Conservation (phyloP, 257 asterid genomes). For the Nicotiana knightiana region DNA sequence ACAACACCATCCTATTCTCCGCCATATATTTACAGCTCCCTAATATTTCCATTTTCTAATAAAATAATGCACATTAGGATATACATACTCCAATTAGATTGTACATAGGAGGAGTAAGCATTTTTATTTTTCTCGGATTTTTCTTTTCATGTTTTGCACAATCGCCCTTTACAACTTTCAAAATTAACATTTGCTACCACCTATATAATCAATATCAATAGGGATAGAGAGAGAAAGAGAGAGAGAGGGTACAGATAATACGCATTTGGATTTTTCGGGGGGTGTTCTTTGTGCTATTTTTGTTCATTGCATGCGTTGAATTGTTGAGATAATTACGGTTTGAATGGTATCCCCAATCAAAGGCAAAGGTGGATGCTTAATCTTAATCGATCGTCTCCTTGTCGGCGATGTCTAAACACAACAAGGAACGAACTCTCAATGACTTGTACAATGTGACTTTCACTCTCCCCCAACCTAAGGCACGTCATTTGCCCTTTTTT, state of each 20-base stretch:
- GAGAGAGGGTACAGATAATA: not conserved
- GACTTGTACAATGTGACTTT: conserved; percentile 51
- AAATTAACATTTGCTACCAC: not conserved
- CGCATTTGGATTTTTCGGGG: not conserved
- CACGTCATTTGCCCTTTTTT: conserved; percentile 19
- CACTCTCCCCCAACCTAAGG: conserved; percentile 48
- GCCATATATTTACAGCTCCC: not conserved
- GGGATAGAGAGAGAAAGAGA: not conserved
- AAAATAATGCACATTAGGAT: not conserved
- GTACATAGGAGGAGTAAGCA: not conserved
- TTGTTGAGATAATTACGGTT: conserved; percentile 10
- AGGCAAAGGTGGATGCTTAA: conserved; percentile 30
- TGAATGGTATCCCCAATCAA: not conserved
- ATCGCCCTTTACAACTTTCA: not conserved
- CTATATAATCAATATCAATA: not conserved
- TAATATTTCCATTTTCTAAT: not conserved
- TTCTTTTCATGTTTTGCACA: not conserved
- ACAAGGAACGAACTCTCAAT: conserved; percentile 42
- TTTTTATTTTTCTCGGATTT: not conserved
- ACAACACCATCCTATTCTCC: not conserved
- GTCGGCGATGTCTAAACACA: conserved; percentile 47
- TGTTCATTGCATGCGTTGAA: conserved; percentile 5
- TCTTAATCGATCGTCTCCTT: conserved; percentile 24
- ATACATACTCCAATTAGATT: not conserved
- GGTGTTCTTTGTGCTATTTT: not conserved